phyloP scores from a whole-genome alignment of 2,329 filamentous ascomycete genomes.

The Colletotrichum brevisporum region DNA sequence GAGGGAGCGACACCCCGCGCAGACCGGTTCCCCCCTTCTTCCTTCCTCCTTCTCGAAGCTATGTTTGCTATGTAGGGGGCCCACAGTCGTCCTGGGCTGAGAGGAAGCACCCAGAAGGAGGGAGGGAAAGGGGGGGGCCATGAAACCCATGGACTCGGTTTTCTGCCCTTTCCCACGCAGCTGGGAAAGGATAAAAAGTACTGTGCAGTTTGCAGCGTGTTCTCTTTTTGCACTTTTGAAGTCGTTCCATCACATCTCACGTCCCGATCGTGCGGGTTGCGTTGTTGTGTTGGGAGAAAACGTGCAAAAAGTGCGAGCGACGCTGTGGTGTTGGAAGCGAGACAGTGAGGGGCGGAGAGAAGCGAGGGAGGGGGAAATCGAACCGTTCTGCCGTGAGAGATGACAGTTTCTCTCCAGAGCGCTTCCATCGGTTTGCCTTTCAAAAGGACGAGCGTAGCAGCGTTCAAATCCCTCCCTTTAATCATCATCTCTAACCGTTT shows the following conservation, averaged over 20 bases:
- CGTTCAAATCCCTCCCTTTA: fast-evolving
- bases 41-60: not conserved
- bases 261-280: conserved; percentile 11
- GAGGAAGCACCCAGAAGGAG: not conserved
- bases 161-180: not conserved
- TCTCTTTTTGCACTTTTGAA: not conserved
- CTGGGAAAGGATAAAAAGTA: not conserved
- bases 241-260: conserved; percentile 14
- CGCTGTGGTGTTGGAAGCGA: not conserved
- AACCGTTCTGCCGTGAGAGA: not conserved
- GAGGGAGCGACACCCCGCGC: not conserved
- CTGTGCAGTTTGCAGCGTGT: conserved; percentile 1
- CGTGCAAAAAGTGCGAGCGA: not conserved
- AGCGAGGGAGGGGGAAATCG: not conserved
- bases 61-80: conserved; percentile 5
- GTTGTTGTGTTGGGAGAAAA: not conserved
- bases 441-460: not conserved
- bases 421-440: not conserved
- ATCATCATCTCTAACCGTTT: not conserved
- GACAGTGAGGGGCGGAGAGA: not conserved
- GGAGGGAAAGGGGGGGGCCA: not conserved
- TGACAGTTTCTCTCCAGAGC: not conserved
- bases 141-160: not conserved
- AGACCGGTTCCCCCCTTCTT: not conserved
- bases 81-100: not conserved